These are phyloP conservation scores for Sporisorium graminicola DNA, from an alignment of 1,284 basidiomycete genomes.

Conservation along the genomic window DNA sequence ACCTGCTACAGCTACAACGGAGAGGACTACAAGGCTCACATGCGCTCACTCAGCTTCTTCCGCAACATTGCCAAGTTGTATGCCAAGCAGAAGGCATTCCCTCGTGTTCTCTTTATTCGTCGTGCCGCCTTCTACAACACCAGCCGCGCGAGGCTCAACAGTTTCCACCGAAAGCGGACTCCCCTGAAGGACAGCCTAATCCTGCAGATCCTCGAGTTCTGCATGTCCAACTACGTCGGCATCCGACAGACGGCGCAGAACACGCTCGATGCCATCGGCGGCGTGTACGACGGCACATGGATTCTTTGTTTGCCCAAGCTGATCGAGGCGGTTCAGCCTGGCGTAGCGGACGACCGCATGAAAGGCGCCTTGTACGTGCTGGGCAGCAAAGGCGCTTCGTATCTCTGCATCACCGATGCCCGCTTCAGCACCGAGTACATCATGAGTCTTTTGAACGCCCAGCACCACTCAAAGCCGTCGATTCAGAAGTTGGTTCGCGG, in stretches of 20 bases:
- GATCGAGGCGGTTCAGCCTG: slow-evolving; percentile 76
- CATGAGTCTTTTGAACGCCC: slow-evolving; percentile 81
- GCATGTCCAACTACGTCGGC: slow-evolving; percentile 72
- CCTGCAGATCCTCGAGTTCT: slow-evolving; percentile 82
- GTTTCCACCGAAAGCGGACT: slow-evolving; percentile 83
- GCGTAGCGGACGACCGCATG: slow-evolving; percentile 86
- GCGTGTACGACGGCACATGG: slow-evolving; percentile 87
- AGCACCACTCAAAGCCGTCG: slow-evolving; percentile 91
- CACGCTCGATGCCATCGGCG: slow-evolving; percentile 77
- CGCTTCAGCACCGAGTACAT: slow-evolving; percentile 78
- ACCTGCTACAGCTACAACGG: slow-evolving; percentile 65
- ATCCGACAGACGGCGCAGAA: slow-evolving; percentile 78
- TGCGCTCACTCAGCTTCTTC: slow-evolving; percentile 57
- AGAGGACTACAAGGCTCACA: slow-evolving; percentile 67
- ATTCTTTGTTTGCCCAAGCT: slow-evolving; percentile 77
- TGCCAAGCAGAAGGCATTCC: slow-evolving; percentile 80
- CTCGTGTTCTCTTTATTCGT: slow-evolving; percentile 81
- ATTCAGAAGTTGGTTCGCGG: slow-evolving; percentile 86
- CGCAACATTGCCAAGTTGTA: slow-evolving; percentile 74
- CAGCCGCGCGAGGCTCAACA: slow-evolving; percentile 78
- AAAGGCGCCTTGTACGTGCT: slow-evolving; percentile 93
- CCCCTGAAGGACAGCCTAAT: slow-evolving; percentile 84
- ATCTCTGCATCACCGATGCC: slow-evolving; percentile 75
- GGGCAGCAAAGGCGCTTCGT: slow-evolving; percentile 77
- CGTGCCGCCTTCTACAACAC: slow-evolving; percentile 78